Evolutionary conservation across 768 basidiomycete species (phyloP).

Genomic region (Podaxis sp.): DNA sequence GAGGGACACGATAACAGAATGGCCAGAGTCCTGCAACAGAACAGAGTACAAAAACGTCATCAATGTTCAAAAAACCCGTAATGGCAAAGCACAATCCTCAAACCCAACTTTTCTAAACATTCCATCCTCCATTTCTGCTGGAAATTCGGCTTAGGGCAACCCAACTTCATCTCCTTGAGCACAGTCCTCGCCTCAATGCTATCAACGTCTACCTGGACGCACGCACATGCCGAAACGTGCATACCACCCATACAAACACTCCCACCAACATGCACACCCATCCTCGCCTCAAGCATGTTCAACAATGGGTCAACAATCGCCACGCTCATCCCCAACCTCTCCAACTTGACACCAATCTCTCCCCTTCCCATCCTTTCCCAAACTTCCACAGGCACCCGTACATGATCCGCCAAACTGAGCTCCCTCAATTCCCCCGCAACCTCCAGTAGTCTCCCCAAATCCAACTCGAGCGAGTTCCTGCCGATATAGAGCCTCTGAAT

Average conservation of each 20-base stretch:
- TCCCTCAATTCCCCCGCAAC: neutral
- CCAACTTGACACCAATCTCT: slow-evolving; percentile 4
- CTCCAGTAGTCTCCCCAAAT: slow-evolving; percentile 4
- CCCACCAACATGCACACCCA: neutral
- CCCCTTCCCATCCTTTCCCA: slow-evolving; percentile 8
- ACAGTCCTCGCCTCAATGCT: neutral
- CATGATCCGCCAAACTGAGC: slow-evolving; percentile 8
- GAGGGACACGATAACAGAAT: neutral
- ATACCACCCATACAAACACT: neutral
- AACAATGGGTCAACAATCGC: slow-evolving; percentile 8
- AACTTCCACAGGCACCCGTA: neutral
- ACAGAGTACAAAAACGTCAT: neutral
- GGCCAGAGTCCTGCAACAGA: neutral
- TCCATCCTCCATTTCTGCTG: slow-evolving; percentile 14
- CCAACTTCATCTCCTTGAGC: slow-evolving; percentile 11
- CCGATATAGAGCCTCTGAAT: slow-evolving; percentile 11
- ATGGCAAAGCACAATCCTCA: slow-evolving; percentile 12
- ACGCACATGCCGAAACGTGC: neutral
- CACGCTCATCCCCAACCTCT: slow-evolving; percentile 8
- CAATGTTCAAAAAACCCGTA: slow-evolving; percentile 11
- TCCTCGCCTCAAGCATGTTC: slow-evolving; percentile 9
- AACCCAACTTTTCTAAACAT: slow-evolving; percentile 7
- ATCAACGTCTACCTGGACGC: neutral
- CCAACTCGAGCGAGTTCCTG: slow-evolving; percentile 9
- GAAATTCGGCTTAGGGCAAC: slow-evolving; percentile 11